Evolutionary conservation across 345 rosid species (phyloP).

Genomic region (Citrus hindsii): DNA sequence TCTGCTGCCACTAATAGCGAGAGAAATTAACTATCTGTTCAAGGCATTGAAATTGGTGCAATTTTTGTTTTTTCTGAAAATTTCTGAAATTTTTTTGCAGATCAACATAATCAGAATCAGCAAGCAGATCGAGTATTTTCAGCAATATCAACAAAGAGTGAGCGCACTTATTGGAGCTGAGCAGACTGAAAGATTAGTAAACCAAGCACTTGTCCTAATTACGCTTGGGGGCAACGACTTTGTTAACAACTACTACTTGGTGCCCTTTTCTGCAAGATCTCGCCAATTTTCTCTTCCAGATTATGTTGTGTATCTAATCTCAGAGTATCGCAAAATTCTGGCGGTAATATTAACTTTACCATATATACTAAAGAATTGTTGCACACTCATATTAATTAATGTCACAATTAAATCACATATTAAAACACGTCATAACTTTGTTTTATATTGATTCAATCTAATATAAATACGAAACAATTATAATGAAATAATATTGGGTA

Average conservation of each 20-base stretch:
- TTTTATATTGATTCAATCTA: not conserved
- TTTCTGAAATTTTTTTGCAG: conserved; percentile 26
- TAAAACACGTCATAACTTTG: too few species aligned
- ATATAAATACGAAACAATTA: too few species aligned
- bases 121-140: conserved; percentile 54
- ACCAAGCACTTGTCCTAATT: conserved; percentile 63
- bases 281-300: conserved; percentile 65
- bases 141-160: conserved; percentile 66
- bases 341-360: conserved; percentile 22
- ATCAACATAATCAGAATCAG: conserved; percentile 71
- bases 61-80: not conserved
- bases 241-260: conserved; percentile 84
- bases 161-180: conserved; percentile 54
- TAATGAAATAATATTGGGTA: not conserved
- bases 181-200: conserved; percentile 51
- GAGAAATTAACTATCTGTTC: not conserved
- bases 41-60: not conserved
- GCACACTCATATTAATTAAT: too few species aligned
- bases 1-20: too few species aligned
- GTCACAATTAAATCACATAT: too few species aligned
- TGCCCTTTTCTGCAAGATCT: conserved; percentile 83
- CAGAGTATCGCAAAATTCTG: conserved; percentile 72
- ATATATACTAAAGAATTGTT: too few species aligned
- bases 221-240: conserved; percentile 94
- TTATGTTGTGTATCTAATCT: conserved; percentile 63